These are phyloP conservation scores for Cryptococcus jaspeensis DNA, from an alignment of 1,284 basidiomycete genomes.

Conservation along the genomic window DNA sequence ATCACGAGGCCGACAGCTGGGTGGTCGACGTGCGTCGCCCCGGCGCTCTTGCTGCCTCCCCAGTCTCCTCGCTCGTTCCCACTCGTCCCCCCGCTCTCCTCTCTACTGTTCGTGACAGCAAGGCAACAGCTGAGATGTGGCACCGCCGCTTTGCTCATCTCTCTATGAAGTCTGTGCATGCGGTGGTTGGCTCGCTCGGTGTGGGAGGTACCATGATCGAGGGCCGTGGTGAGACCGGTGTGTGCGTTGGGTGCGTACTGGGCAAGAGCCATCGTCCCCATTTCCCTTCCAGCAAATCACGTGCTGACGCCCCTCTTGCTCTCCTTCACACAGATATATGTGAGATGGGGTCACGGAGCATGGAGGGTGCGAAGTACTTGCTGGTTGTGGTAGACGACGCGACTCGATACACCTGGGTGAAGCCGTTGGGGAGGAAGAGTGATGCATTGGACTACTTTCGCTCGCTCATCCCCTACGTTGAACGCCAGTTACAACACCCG, in stretches of 20 bases:
- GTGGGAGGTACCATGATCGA: background rate
- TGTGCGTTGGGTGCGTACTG: background rate
- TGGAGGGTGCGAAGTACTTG: conserved; percentile 2
- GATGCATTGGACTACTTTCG: conserved; percentile 3
- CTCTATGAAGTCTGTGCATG: background rate
- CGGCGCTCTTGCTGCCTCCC: background rate
- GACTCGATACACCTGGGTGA: conserved; percentile 2
- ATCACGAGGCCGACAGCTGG: background rate
- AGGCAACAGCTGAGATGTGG: background rate
- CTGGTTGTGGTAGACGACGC: conserved; percentile 4
- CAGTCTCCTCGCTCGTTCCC: background rate
- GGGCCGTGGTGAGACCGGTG: background rate
- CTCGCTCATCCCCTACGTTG: background rate
- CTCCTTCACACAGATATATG: conserved; percentile 1
- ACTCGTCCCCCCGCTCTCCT: background rate
- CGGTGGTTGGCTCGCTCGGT: background rate
- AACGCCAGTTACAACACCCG: background rate
- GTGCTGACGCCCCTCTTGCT: conserved; percentile 4
- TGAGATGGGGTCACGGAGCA: conserved; percentile 1
- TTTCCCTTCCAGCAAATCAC: background rate
- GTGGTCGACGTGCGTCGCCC: background rate
- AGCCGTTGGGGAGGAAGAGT: conserved; percentile 1
- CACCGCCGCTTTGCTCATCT: background rate
- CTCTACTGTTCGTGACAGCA: background rate
- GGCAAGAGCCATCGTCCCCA: background rate